phyloP scores from a whole-genome alignment of 2,329 filamentous ascomycete species.

The Tolypocladium paradoxum region DNA sequence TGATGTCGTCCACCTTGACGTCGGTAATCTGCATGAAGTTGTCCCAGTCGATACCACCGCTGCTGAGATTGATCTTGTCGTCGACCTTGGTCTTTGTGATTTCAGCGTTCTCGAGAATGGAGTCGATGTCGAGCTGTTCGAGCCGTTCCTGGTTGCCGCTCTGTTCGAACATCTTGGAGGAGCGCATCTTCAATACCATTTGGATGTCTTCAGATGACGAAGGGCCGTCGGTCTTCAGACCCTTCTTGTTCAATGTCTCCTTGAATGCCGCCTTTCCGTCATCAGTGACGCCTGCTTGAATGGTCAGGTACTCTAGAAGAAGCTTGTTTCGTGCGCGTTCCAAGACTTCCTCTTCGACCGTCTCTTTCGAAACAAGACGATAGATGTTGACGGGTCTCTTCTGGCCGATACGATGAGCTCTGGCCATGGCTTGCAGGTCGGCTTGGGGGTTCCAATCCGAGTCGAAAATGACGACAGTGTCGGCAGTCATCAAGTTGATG shows the following conservation, averaged over 20 bases:
- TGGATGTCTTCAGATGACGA: constrained; percentile 92
- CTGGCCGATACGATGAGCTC: constrained; percentile 94
- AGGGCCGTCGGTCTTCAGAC: constrained; percentile 64
- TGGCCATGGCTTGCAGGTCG: constrained; percentile 95
- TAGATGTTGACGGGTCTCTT: constrained; percentile 95
- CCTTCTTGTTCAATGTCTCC: constrained; percentile 69
- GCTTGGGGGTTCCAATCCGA: constrained; percentile 99
- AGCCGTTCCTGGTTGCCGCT: constrained; percentile 93
- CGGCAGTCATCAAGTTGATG: constrained; percentile 97
- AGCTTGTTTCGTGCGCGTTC: constrained; percentile 96
- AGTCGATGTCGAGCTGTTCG: constrained; percentile 95
- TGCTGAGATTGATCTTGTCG: constrained; percentile 82
- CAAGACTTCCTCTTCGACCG: constrained; percentile 93
- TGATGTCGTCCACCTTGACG: constrained; percentile 76
- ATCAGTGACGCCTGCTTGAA: constrained; percentile 92
- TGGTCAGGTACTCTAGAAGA: constrained; percentile 92
- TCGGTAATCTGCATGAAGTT: constrained; percentile 98
- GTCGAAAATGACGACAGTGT: constrained; percentile 95
- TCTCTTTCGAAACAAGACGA: constrained; percentile 92
- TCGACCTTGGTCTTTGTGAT: constrained; percentile 94
- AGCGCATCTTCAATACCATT: constrained; percentile 89
- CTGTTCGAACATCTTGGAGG: constrained; percentile 99
- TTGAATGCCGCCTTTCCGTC: constrained; percentile 74
- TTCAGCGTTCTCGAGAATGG: constrained; percentile 92
- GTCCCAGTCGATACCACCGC: constrained; percentile 74